Evolutionary conservation across 1,284 basidiomycete genomes (phyloP).

Genomic region (Gymnopus androsaceus): DNA sequence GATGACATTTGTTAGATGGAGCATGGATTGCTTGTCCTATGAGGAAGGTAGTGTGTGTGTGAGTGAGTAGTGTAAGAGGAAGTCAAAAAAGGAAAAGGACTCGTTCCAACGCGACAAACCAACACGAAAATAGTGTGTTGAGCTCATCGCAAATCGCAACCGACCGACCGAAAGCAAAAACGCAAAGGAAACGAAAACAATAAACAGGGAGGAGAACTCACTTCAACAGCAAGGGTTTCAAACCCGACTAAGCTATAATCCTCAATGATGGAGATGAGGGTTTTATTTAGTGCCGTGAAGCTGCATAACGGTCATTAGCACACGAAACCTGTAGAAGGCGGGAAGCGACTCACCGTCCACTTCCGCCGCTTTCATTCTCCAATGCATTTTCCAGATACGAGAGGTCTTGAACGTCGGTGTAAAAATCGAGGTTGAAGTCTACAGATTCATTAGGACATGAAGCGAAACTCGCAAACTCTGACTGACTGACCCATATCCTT

Average conservation of each 20-base stretch:
- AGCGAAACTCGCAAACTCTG: constrained; percentile 10
- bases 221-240: constrained; percentile 95
- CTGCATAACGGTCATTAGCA: constrained; percentile 65
- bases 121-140: too few species aligned
- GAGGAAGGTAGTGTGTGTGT: not conserved
- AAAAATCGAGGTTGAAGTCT: constrained; percentile 98
- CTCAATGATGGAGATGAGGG: constrained; percentile 89
- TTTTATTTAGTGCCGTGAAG: constrained; percentile 82
- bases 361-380: constrained; percentile 37
- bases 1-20: constrained; percentile 78
- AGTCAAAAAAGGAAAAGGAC: not conserved
- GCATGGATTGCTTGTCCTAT: constrained; percentile 93
- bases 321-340: too few species aligned
- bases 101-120: too few species aligned
- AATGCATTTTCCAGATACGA: constrained; percentile 84
- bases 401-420: constrained; percentile 97
- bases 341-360: too few species aligned
- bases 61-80: not conserved
- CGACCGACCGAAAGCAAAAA: not conserved
- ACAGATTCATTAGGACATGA: constrained; percentile 10
- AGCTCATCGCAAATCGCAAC: too few species aligned
- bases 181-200: not conserved
- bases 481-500: constrained; percentile 74
- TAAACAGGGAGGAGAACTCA: constrained; percentile 27
- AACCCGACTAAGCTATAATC: constrained; percentile 96